Evolutionary conservation across 768 basidiomycete species (phyloP).

Genomic region (Termitomyces sp.): DNA sequence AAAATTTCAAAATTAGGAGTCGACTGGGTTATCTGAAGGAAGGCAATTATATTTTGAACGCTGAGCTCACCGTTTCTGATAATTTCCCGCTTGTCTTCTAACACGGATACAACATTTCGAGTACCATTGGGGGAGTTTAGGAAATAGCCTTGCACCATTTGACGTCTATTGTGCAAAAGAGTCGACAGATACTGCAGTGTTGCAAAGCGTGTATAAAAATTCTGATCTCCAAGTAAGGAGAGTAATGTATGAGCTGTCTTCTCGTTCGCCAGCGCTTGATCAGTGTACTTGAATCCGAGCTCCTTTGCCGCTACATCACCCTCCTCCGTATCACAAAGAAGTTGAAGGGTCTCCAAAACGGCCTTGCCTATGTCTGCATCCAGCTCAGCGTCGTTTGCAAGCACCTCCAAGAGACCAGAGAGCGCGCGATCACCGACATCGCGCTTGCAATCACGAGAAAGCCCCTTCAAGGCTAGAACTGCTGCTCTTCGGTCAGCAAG

Average conservation of each 20-base stretch:
- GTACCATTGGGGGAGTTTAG: slow-evolving; percentile 80
- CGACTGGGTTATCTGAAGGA: neutral
- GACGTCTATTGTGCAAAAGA: slow-evolving; percentile 79
- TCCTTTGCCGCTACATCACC: slow-evolving; percentile 48
- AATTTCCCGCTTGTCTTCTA: slow-evolving; percentile 88
- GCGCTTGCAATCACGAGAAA: slow-evolving; percentile 85
- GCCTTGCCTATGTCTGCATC: slow-evolving; percentile 94
- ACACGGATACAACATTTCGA: slow-evolving; percentile 64
- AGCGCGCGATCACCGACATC: slow-evolving; percentile 84
- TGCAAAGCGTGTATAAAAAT: slow-evolving; percentile 85
- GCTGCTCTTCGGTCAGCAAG: slow-evolving; percentile 92
- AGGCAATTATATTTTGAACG: neutral
- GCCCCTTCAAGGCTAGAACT: slow-evolving; percentile 90
- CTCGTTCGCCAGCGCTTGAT: slow-evolving; percentile 71
- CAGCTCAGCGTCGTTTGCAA: slow-evolving; percentile 85
- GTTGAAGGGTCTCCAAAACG: slow-evolving; percentile 82
- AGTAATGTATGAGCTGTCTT: slow-evolving; percentile 75
- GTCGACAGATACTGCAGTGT: slow-evolving; percentile 80
- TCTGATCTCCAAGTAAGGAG: slow-evolving; percentile 66
- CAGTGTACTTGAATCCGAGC: slow-evolving; percentile 82
- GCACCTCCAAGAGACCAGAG: slow-evolving; percentile 72
- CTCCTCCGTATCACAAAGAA: slow-evolving; percentile 82
- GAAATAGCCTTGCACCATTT: slow-evolving; percentile 87
- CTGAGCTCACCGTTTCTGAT: slow-evolving; percentile 74
- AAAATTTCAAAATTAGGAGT: neutral